Evolutionary conservation across 176 grass and related monocot species (phyloP).

Genomic region (Carex littledalei): DNA sequence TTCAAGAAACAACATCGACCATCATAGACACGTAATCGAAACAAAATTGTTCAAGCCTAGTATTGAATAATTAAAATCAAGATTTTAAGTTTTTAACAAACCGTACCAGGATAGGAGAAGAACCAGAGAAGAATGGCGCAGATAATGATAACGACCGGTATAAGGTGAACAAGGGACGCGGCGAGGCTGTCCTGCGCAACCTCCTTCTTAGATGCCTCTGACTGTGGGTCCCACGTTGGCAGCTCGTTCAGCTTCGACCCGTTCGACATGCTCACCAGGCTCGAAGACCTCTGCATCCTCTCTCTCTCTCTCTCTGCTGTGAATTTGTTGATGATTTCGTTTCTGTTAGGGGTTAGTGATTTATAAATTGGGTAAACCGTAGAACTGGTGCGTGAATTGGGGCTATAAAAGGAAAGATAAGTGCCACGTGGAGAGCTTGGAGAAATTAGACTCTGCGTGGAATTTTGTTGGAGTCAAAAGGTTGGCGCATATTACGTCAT

Average conservation of each 20-base stretch:
- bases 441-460: not conserved
- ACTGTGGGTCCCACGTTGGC: slow-evolving; percentile 44
- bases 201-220: slow-evolving; percentile 69
- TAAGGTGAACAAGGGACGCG: slow-evolving; percentile 49
- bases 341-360: not conserved
- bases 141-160: slow-evolving; percentile 59
- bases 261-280: slow-evolving; percentile 29
- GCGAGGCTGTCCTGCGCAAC: slow-evolving; percentile 39
- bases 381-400: not conserved
- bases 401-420: not conserved
- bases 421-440: not conserved
- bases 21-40: not conserved
- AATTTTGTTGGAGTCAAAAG: not conserved
- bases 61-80: not conserved
- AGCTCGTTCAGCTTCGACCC: slow-evolving; percentile 43
- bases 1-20: not conserved
- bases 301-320: not conserved
- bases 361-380: not conserved
- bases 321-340: not conserved
- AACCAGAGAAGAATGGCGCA: slow-evolving; percentile 73
- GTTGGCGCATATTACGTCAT: not conserved
- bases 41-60: not conserved
- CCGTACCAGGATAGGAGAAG: slow-evolving; percentile 35
- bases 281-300: slow-evolving; percentile 17
- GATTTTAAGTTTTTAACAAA: not conserved